Percentiles rank a stretch among this genome's conserved stretches.
phyloP scores from a whole-genome alignment of 2,329 filamentous ascomycete species.

The Clarireedia paspali region DNA sequence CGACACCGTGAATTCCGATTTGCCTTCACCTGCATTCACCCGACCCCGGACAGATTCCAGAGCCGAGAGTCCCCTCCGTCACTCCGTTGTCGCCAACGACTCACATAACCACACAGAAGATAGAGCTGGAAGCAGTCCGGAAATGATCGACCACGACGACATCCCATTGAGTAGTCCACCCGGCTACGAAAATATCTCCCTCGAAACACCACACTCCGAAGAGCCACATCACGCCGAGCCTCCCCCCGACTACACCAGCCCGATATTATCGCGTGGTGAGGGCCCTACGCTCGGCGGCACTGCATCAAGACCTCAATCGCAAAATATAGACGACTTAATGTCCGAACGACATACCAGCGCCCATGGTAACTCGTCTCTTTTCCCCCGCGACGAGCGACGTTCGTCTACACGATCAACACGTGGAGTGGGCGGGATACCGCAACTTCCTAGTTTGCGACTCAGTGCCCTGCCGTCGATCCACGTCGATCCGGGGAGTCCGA shows the following conservation, averaged over 20 bases:
- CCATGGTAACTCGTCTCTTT: background rate
- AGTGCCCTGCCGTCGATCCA: constrained; percentile 47
- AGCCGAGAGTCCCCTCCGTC: constrained; percentile 31
- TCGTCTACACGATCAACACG: constrained; percentile 18
- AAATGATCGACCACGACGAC: constrained; percentile 26
- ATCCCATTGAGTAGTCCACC: constrained; percentile 25
- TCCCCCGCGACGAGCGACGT: background rate
- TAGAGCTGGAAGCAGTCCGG: constrained; percentile 26
- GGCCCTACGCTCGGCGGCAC: too few species aligned
- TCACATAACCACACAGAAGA: constrained; percentile 13
- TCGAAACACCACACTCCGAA: constrained; percentile 19
- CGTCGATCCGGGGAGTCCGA: constrained; percentile 36
- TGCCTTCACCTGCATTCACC: constrained; percentile 34
- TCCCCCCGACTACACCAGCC: constrained; percentile 26
- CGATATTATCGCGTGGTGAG: constrained; percentile 7
- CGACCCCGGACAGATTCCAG: constrained; percentile 38
- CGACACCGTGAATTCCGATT: constrained; percentile 36
- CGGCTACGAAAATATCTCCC: constrained; percentile 27
- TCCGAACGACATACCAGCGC: constrained; percentile 14
- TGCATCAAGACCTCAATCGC: constrained; percentile 10
- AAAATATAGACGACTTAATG: constrained; percentile 12
- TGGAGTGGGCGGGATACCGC: constrained; percentile 36
- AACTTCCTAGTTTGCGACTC: constrained; percentile 46
- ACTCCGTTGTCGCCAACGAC: constrained; percentile 9
- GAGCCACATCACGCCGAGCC: constrained; percentile 14